Base-by-base conservation (phyloP, 1,284 basidiomycete genomes). In the Cryptococcus sp. region DNA sequence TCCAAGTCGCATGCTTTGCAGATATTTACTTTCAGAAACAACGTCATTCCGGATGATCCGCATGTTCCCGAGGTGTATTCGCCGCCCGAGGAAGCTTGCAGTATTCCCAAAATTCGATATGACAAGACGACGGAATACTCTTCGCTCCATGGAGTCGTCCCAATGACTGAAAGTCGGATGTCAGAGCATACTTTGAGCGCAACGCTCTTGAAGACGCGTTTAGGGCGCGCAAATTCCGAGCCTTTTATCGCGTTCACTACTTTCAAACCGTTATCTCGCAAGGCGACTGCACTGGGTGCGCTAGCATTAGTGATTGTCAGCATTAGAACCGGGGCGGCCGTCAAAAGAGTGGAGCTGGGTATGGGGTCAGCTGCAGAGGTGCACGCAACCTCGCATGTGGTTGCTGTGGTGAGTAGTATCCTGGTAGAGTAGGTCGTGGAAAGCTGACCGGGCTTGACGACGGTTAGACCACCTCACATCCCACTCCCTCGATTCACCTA, bases 11-110 rank as follows among this genome's bases (percentile, higher is more conserved):
- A 68, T 47, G 64, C 69, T 10, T 53, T 76, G 3, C 76, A 75
- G 55, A 65, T 75, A 35, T 76, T 69, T 53, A 48, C 64, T 0
- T 52, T 65, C n/a, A 42, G 47, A 10, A 46, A 52, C 6, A 58
- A 63, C 41, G 38, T 30, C 39, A 66, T 72, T 5, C 71, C 72
- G 0, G 67, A 67, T 45, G 72, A 73, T 55, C 61, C 65, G 3
- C 71, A 73, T 48, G 66, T 69, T 3, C 54, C 54, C 15, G 73
- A 75, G 54, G 46, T 54, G 3, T 68, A 69, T 52, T 63, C 64
- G 0, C 52, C 73, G 3, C 76, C 76, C 0, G 66, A 69, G 40
- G 72, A 76, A 56, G 60, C 71, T 11, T 66, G 69, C 38, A 68
- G 65, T 6, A 46, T 76, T 3, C 59, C 66, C 2, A 38, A 20